phyloP scores from a whole-genome alignment of 768 basidiomycete genomes.

The Pholiota microspora region DNA sequence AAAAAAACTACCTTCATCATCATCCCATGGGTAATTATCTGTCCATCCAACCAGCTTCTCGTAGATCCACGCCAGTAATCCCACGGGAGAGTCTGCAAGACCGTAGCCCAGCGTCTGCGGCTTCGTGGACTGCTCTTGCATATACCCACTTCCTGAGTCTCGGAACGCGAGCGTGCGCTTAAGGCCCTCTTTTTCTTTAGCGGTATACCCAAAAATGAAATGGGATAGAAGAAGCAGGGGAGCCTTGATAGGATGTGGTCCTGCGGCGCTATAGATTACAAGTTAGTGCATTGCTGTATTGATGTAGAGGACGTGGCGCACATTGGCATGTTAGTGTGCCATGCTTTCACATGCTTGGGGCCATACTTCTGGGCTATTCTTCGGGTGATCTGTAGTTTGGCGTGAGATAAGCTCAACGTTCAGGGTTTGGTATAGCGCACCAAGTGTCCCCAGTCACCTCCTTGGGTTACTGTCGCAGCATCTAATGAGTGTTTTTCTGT shows the following conservation, averaged over 20 bases:
- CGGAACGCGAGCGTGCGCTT: background rate
- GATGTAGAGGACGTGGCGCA: conserved; percentile 17
- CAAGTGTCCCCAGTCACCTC: conserved; percentile 47
- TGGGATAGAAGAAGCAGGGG: conserved; percentile 26
- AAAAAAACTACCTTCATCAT: conserved; percentile 46
- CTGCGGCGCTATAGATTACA: background rate
- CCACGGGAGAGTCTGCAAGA: conserved; percentile 43
- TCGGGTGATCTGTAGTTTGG: conserved; percentile 26
- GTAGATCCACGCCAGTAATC: conserved; percentile 32
- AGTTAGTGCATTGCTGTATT: background rate
- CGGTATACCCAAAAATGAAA: conserved; percentile 26
- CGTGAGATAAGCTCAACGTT: conserved; percentile 17
- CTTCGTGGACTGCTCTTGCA: conserved; percentile 26
- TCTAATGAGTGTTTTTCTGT: background rate
- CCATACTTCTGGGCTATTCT: conserved; percentile 27
- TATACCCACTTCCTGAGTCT: conserved; percentile 24
- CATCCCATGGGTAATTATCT: conserved; percentile 17
- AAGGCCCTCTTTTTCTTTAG: conserved; percentile 17
- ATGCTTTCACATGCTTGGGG: conserved; percentile 41
- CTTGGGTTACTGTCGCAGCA: conserved; percentile 46
- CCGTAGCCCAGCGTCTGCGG: conserved; percentile 40
- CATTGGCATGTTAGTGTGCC: conserved; percentile 47
- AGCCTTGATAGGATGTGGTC: background rate
- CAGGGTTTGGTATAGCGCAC: conserved; percentile 18
- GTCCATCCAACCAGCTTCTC: conserved; percentile 6